These are phyloP conservation scores for Schizothecium vesticola DNA, from an alignment of 495 filamentous ascomycete species.

Conservation along the genomic window DNA sequence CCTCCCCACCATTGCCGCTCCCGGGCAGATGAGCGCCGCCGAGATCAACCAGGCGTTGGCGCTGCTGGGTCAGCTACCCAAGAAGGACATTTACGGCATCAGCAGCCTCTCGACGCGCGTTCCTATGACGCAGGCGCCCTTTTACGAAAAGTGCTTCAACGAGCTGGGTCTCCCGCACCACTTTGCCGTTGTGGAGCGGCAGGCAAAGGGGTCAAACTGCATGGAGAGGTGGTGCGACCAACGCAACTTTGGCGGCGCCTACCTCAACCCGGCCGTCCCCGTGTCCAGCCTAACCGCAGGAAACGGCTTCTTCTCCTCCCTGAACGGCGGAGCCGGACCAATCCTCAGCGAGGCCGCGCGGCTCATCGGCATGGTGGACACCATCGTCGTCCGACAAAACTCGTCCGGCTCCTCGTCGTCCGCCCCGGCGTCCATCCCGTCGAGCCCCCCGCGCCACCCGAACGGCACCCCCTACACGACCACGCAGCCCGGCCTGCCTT, in stretches of 20 bases:
- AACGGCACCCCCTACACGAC: conserved; percentile 18
- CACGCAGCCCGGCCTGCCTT: conserved; percentile 29
- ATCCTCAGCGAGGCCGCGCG: conserved; percentile 63
- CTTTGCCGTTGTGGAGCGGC: conserved; percentile 68
- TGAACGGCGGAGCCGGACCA: conserved; percentile 54
- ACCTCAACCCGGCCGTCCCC: conserved; percentile 64
- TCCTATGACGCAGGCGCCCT: conserved; percentile 68
- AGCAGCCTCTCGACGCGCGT: conserved; percentile 55
- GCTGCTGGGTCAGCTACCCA: conserved; percentile 73
- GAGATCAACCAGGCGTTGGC: conserved; percentile 76
- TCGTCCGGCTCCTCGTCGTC: conserved; percentile 31
- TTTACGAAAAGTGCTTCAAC: conserved; percentile 85
- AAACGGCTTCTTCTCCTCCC: conserved; percentile 37
- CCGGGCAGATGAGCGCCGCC: conserved; percentile 74
- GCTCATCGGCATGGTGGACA: conserved; percentile 74
- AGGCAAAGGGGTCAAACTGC: conserved; percentile 52
- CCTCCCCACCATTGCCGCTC: conserved; percentile 76
- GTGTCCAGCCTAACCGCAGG: conserved; percentile 33
- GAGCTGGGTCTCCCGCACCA: conserved; percentile 79
- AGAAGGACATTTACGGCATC: conserved; percentile 73
- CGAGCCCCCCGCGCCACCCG: conserved; percentile 33
- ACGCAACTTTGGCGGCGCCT: conserved; percentile 71
- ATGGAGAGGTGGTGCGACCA: conserved; percentile 62
- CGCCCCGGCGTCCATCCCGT: conserved; percentile 33
- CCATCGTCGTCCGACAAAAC: conserved; percentile 56